Percentiles rank a stretch among this genome's conserved stretches.
Evolutionary conservation across 805 yeast genomes (phyloP).

Genomic region (Lipomyces oligophaga): DNA sequence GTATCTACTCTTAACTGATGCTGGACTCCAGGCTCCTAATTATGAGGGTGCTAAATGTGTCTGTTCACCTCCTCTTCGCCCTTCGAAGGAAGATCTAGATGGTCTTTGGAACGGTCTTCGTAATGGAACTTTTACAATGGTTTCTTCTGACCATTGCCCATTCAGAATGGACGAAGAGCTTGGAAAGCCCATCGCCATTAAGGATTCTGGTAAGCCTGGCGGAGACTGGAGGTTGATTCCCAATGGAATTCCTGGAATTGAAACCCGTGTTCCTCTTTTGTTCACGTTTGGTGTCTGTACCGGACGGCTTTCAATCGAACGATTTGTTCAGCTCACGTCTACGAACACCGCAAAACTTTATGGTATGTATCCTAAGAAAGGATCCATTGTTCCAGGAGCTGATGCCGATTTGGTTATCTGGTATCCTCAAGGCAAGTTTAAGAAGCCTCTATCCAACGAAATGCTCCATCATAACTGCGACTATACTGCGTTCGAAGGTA

Average conservation of each 20-base stretch:
- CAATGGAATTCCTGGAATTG: constrained; percentile 50
- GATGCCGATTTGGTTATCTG: constrained; percentile 51
- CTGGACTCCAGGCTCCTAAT: constrained; percentile 38
- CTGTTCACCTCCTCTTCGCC: constrained; percentile 51
- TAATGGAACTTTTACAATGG: constrained; percentile 49
- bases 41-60: constrained; percentile 50
- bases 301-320: constrained; percentile 43
- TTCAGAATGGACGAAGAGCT: constrained; percentile 41
- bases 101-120: constrained; percentile 47
- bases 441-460: constrained; percentile 38
- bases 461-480: constrained; percentile 32
- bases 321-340: constrained; percentile 46
- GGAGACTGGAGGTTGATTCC: constrained; percentile 39
- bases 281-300: constrained; percentile 45
- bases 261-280: constrained; percentile 46
- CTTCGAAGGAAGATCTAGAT: constrained; percentile 41
- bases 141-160: constrained; percentile 49
- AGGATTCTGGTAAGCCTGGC: constrained; percentile 28
- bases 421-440: constrained; percentile 43
- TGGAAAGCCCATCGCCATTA: constrained; percentile 43
- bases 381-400: constrained; percentile 45
- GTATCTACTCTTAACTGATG: constrained; percentile 45
- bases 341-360: constrained; percentile 49
- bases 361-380: constrained; percentile 44
- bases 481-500: constrained; percentile 38